A percentile compares a stretch with the other conserved stretches of the same genome.
Conservation (phyloP, 2,329 filamentous ascomycete genomes). For the Scortechinia acanthostroma region DNA sequence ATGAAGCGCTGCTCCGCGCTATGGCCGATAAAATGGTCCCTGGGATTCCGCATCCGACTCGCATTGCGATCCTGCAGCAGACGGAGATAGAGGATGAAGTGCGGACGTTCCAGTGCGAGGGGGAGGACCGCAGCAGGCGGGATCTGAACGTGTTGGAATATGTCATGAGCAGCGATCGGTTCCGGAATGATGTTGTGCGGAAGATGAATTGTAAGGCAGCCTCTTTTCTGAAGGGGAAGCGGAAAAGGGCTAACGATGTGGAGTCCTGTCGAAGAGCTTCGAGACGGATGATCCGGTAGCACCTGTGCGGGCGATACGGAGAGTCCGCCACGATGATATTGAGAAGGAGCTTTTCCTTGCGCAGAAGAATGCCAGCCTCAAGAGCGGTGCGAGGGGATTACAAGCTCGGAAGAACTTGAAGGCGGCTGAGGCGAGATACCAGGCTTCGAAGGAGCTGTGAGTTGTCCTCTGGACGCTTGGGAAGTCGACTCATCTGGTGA, state of each 20-base stretch:
- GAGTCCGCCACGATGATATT: constrained; percentile 53
- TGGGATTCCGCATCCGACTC: constrained; percentile 60
- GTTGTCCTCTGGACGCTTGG: constrained; percentile 9
- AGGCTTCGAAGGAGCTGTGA: constrained; percentile 44
- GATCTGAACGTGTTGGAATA: constrained; percentile 50
- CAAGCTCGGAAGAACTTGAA: constrained; percentile 71
- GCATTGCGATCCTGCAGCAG: constrained; percentile 66
- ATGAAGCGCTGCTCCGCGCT: constrained; percentile 60
- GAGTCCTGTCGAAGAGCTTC: constrained; percentile 51
- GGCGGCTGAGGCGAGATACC: constrained; percentile 59
- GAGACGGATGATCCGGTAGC: constrained; percentile 47
- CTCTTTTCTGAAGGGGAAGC: neutral
- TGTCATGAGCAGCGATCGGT: constrained; percentile 54
- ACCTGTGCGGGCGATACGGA: constrained; percentile 52
- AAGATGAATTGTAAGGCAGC: constrained; percentile 46
- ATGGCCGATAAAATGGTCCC: constrained; percentile 75
- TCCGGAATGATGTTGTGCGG: constrained; percentile 45
- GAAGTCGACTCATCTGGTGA: constrained; percentile 3
- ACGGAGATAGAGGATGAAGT: too few relatives aligned
- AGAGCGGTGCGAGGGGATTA: constrained; percentile 70
- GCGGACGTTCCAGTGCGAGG: neutral
- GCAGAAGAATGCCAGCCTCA: constrained; percentile 66
- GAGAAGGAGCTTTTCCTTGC: constrained; percentile 58
- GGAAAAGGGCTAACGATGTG: neutral
- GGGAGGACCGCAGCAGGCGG: constrained; percentile 7